Percentiles rank a stretch among this genome's conserved stretches.
Evolutionary conservation across 768 basidiomycete species (phyloP).

Genomic region (Vararia minispora): DNA sequence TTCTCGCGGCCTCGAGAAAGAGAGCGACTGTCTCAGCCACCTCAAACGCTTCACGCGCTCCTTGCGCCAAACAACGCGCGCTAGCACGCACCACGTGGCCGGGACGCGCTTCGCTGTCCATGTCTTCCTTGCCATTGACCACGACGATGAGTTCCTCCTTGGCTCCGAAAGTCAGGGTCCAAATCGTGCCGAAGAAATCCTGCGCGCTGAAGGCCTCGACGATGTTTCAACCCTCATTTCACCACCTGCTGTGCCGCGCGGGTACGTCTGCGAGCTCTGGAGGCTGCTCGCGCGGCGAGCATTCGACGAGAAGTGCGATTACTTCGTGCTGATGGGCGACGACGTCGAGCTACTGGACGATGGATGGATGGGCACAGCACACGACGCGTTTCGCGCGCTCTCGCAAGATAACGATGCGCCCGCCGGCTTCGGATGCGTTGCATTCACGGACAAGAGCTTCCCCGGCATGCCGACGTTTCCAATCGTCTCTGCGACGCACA

Average conservation of each 20-base stretch:
- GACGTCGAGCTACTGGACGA: conserved; percentile 39
- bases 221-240: conserved; percentile 26
- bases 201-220: conserved; percentile 26
- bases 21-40: conserved; percentile 28
- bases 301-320: conserved; percentile 36
- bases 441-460: conserved; percentile 43
- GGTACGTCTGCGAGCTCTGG: conserved; percentile 46
- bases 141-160: conserved; percentile 33
- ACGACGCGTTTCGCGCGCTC: conserved; percentile 27
- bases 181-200: conserved; percentile 26
- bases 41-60: conserved; percentile 33
- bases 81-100: conserved; percentile 26
- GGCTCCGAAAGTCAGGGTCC: conserved; percentile 4
- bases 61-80: conserved; percentile 33
- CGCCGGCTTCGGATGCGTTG: conserved; percentile 43
- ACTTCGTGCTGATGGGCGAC: conserved; percentile 44
- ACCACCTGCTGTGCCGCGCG: conserved; percentile 29
- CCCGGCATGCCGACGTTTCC: conserved; percentile 57
- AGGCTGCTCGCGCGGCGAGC: conserved; percentile 36
- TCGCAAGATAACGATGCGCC: conserved; percentile 22
- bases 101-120: conserved; percentile 24
- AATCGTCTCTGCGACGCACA: conserved; percentile 40
- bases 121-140: conserved; percentile 44
- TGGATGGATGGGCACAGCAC: conserved; percentile 38
- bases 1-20: conserved; percentile 29